Percentiles rank a stretch among this genome's conserved stretches.
phyloP scores from a whole-genome alignment of 495 filamentous ascomycete genomes.

The Recurvomyces mirabilis region DNA sequence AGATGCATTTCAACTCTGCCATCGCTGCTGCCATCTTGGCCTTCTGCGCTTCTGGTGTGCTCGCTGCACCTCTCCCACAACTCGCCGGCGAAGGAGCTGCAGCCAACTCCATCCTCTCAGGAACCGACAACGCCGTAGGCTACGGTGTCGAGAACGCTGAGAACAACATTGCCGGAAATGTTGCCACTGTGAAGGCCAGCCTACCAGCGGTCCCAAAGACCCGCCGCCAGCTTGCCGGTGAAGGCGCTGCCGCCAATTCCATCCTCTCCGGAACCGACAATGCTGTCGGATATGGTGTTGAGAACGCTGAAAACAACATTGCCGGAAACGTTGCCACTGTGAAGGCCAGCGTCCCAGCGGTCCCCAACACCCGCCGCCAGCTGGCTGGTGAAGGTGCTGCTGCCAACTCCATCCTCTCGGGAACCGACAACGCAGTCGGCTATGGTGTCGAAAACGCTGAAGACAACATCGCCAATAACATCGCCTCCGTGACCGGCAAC shows the following conservation, averaged over 20 bases:
- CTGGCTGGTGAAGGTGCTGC: too few relatives aligned
- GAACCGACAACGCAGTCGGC: too few relatives aligned
- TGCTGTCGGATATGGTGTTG: slow-evolving; percentile 7
- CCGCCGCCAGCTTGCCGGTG: slow-evolving; percentile 8
- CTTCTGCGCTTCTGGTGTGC: not conserved
- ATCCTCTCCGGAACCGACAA: slow-evolving; percentile 11
- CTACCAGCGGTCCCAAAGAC: not conserved
- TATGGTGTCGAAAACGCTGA: too few relatives aligned
- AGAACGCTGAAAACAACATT: slow-evolving; percentile 11
- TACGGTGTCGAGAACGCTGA: slow-evolving; percentile 13
- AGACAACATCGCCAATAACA: too few relatives aligned
- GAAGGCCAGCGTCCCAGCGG: too few relatives aligned
- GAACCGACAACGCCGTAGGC: slow-evolving; percentile 9
- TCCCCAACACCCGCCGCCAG: too few relatives aligned
- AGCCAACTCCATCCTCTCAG: slow-evolving; percentile 2
- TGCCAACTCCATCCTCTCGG: too few relatives aligned
- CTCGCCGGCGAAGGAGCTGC: slow-evolving; percentile 9
- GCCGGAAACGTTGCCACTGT: not conserved
- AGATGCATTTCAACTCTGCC: not conserved
- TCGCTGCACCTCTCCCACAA: slow-evolving; percentile 1
- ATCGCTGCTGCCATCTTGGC: slow-evolving; percentile 4
- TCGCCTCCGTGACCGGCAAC: too few relatives aligned
- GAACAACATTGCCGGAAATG: slow-evolving; percentile 5
- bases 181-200: slow-evolving; percentile 1
- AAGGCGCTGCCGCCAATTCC: slow-evolving; percentile 8